phyloP scores from a whole-genome alignment of 163 green algal species.

The Prototheca stagnorum region DNA sequence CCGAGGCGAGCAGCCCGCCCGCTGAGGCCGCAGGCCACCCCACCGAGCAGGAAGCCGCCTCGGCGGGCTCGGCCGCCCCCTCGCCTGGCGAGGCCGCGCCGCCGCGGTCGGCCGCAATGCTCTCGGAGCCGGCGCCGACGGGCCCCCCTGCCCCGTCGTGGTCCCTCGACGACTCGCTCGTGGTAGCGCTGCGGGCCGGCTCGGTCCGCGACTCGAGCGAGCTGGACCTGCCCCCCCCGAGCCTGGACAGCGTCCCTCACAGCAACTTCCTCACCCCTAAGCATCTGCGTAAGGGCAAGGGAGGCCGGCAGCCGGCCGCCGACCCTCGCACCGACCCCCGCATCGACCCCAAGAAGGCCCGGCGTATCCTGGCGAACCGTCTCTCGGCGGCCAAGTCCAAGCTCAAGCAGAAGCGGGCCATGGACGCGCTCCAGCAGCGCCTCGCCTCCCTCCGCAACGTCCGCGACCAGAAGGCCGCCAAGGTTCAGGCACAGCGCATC shows the following conservation, averaged over 20 bases:
- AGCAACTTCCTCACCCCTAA: constrained; percentile 20
- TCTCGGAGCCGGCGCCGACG: too few species aligned
- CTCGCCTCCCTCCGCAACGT: background rate
- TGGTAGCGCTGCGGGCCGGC: too few species aligned
- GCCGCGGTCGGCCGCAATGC: too few species aligned
- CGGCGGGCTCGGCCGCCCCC: too few species aligned
- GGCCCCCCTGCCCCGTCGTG: too few species aligned
- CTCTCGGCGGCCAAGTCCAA: constrained; percentile 40
- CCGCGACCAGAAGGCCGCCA: background rate
- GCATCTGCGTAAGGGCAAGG: constrained; percentile 45
- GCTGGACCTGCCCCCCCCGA: background rate
- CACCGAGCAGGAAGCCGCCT: too few species aligned
- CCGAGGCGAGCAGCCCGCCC: too few species aligned
- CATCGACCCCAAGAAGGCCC: constrained; percentile 51
- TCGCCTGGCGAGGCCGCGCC: too few species aligned
- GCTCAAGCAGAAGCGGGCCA: constrained; percentile 20
- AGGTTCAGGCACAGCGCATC: background rate
- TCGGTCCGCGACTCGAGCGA: too few species aligned
- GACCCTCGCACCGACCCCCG: constrained; percentile 49
- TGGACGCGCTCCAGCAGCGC: background rate
- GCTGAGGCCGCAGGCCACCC: too few species aligned
- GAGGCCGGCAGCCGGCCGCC: constrained; percentile 35
- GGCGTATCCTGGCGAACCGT: constrained; percentile 63
- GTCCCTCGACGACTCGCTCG: too few species aligned
- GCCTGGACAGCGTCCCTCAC: constrained; percentile 14